These are phyloP conservation scores for Vishniacozyma victoriae DNA, from an alignment of 768 basidiomycete genomes.

Conservation along the genomic window DNA sequence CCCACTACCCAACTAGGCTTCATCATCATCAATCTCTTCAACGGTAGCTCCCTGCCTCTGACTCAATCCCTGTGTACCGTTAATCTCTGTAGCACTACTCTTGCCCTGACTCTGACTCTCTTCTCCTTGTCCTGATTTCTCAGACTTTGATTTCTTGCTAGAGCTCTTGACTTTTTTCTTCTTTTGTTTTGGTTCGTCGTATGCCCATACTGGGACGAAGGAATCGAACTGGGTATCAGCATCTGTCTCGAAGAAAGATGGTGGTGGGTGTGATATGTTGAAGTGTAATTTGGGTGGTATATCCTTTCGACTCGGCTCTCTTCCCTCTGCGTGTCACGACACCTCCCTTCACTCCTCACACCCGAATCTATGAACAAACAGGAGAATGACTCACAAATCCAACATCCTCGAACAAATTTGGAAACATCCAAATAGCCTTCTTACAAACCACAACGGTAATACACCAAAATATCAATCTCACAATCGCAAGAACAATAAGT, in stretches of 20 bases:
- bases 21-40: slow-evolving; percentile 53
- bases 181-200: slow-evolving; percentile 78
- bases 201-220: slow-evolving; percentile 94
- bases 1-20: slow-evolving; percentile 4
- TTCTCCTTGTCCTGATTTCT: neutral
- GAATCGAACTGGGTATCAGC: slow-evolving; percentile 69
- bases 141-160: slow-evolving; percentile 14
- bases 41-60: slow-evolving; percentile 49
- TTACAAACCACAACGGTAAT: slow-evolving; percentile 77
- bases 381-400: slow-evolving; percentile 71
- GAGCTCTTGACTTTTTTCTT: slow-evolving; percentile 51
- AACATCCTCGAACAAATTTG: slow-evolving; percentile 93
- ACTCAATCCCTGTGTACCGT: slow-evolving; percentile 12
- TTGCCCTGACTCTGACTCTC: neutral
- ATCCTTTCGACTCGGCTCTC: no score
- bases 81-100: neutral
- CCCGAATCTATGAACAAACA: no score
- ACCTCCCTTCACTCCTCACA: neutral
- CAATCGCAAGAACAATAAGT: slow-evolving; percentile 83
- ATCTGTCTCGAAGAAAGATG: neutral
- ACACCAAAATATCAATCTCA: slow-evolving; percentile 88
- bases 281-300: no score
- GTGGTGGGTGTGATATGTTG: neutral
- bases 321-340: neutral
- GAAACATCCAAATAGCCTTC: slow-evolving; percentile 98